Conservation (phyloP, 2,329 filamentous ascomycete genomes). For the Colletotrichum tropicicola region DNA sequence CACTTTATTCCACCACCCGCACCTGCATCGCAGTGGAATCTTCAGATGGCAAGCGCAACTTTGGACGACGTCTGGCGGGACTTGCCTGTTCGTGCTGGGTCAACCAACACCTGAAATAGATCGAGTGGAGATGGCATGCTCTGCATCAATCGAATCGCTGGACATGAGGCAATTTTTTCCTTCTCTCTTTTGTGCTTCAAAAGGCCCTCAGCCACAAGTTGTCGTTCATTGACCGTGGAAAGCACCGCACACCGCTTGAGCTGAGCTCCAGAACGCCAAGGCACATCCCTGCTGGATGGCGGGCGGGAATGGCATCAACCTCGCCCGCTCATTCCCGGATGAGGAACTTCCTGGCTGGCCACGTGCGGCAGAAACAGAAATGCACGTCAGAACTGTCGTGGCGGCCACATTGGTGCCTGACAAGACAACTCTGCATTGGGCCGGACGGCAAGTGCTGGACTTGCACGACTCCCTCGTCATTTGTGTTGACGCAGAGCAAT, state of each 20-base stretch:
- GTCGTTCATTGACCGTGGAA: background rate
- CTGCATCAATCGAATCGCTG: no score
- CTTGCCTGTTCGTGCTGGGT: background rate
- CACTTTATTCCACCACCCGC: background rate
- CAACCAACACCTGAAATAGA: background rate
- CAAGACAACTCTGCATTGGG: no score
- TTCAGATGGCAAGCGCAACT: background rate
- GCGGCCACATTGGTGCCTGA: background rate
- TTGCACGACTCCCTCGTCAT: no score
- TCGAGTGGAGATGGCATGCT: no score
- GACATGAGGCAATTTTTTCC: no score
- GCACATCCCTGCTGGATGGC: background rate
- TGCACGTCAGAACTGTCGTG: background rate
- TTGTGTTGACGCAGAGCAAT: no score
- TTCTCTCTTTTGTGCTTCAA: no score
- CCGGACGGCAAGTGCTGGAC: no score
- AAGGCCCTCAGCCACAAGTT: no score
- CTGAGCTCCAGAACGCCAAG: background rate
- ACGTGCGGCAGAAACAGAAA: background rate
- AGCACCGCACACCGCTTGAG: no score
- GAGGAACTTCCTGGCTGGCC: background rate
- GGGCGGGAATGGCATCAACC: background rate
- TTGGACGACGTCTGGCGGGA: background rate
- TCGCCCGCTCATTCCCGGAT: background rate
- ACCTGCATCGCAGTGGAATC: background rate